These are phyloP conservation scores for Pseudodiploospora longispora DNA, from an alignment of 2,329 filamentous ascomycete species.

Conservation along the genomic window DNA sequence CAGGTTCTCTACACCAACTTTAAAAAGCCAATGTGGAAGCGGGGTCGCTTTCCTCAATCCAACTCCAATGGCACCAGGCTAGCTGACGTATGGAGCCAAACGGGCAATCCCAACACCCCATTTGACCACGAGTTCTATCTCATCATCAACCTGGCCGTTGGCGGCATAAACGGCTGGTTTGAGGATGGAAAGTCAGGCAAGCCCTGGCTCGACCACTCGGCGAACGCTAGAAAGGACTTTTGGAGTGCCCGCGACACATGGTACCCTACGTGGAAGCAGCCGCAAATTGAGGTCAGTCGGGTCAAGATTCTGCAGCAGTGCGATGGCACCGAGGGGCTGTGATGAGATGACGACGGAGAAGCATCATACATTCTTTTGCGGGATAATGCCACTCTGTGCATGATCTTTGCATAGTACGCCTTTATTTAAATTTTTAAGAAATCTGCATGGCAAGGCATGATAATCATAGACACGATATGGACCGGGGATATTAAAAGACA, in stretches of 20 bases:
- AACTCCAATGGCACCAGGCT: slow-evolving; percentile 59
- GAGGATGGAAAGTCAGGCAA: slow-evolving; percentile 62
- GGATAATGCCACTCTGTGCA: no score
- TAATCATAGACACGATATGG: no score
- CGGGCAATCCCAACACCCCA: slow-evolving; percentile 54
- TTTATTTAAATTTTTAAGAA: no score
- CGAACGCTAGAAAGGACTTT: slow-evolving; percentile 65
- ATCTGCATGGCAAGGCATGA: no score
- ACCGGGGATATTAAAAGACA: no score
- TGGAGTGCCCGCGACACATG: slow-evolving; percentile 60
- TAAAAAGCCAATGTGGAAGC: slow-evolving; percentile 57
- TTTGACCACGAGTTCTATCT: slow-evolving; percentile 73
- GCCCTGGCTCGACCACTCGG: slow-evolving; percentile 67
- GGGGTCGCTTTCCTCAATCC: slow-evolving; percentile 58
- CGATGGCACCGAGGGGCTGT: slow-evolving; percentile 49
- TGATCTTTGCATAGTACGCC: no score
- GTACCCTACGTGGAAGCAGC: slow-evolving; percentile 63
- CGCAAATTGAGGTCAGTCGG: slow-evolving; percentile 59
- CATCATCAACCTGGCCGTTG: slow-evolving; percentile 68
- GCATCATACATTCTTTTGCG: no score
- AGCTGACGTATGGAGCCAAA: slow-evolving; percentile 54
- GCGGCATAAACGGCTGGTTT: slow-evolving; percentile 78
- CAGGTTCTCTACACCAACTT: slow-evolving; percentile 78
- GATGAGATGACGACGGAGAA: slow-evolving; percentile 3
- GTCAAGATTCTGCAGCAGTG: slow-evolving; percentile 67